These are phyloP conservation scores for Tinospora cordifolia DNA, from an alignment of 164 flowering plant species.

Conservation along the genomic window DNA sequence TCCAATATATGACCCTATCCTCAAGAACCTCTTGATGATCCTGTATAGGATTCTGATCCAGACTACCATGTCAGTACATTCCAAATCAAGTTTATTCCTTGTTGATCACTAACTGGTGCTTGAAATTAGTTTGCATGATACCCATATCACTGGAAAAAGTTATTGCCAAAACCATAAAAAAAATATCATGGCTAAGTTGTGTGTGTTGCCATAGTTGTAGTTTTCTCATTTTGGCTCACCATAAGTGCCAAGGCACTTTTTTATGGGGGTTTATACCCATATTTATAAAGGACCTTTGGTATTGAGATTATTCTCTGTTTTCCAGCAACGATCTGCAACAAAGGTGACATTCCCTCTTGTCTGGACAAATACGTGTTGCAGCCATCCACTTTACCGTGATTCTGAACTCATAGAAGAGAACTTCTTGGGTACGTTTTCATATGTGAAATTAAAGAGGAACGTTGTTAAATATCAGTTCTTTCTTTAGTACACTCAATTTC, in stretches of 20 bases:
- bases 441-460: not conserved
- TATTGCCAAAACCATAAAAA: too few relatives aligned
- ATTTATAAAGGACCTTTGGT: not conserved
- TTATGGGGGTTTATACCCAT: not conserved
- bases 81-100: too few relatives aligned
- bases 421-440: slow-evolving; percentile 50
- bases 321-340: slow-evolving; percentile 96
- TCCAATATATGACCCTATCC: too few relatives aligned
- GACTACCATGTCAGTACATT: too few relatives aligned
- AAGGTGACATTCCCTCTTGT: slow-evolving; percentile 95
- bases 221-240: not conserved
- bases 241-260: not conserved
- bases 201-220: too few relatives aligned
- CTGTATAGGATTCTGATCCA: too few relatives aligned
- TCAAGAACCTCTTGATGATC: too few relatives aligned
- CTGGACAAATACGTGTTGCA: slow-evolving; percentile 99
- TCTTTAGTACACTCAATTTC: not conserved
- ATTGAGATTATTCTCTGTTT: slow-evolving; percentile 8
- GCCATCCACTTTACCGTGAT: slow-evolving; percentile 91
- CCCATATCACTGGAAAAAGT: too few relatives aligned
- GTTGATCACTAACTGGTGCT: too few relatives aligned
- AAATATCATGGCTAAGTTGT: too few relatives aligned
- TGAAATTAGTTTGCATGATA: too few relatives aligned
- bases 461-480: not conserved
- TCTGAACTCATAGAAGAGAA: slow-evolving; percentile 85